Conservation (phyloP, 352 stramenopile species). For the Pseudoperonospora humuli region DNA sequence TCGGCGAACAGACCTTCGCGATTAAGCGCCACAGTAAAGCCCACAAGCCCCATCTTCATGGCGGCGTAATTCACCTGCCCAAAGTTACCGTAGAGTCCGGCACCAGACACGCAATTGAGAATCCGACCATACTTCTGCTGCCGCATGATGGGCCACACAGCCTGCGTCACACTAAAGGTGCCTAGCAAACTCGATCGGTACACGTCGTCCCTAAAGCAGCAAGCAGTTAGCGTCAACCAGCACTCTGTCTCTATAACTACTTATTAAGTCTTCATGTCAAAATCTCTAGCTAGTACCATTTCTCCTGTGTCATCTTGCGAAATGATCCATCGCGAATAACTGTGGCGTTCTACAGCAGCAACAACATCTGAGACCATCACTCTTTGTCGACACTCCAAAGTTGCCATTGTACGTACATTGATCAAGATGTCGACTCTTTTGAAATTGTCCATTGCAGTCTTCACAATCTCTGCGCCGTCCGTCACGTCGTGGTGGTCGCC, state of each 20-base stretch:
- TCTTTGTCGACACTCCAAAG: slow-evolving; percentile 6
- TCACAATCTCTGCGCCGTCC: slow-evolving; percentile 38
- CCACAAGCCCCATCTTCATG: slow-evolving; percentile 70
- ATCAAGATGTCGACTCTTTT: slow-evolving; percentile 65
- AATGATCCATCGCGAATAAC: slow-evolving; percentile 69
- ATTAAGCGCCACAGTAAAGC: slow-evolving; percentile 60
- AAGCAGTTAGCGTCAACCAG: slow-evolving; percentile 4
- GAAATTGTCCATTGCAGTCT: slow-evolving; percentile 38
- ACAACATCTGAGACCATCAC: slow-evolving; percentile 7
- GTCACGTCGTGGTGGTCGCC: slow-evolving; percentile 43
- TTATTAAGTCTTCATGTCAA: not conserved
- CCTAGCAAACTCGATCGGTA: slow-evolving; percentile 52
- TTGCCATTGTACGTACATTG: slow-evolving; percentile 34
- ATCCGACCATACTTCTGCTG: slow-evolving; percentile 65
- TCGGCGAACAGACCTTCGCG: slow-evolving; percentile 37
- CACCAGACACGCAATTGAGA: slow-evolving; percentile 57
- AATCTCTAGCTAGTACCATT: slow-evolving; percentile 28
- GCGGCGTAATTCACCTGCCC: slow-evolving; percentile 71
- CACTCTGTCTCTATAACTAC: not conserved
- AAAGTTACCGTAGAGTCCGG: slow-evolving; percentile 72
- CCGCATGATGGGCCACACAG: slow-evolving; percentile 63
- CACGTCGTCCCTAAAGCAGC: slow-evolving; percentile 37
- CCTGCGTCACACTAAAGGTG: slow-evolving; percentile 55
- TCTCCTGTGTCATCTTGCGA: slow-evolving; percentile 57
- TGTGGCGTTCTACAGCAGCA: slow-evolving; percentile 45